phyloP scores from a whole-genome alignment of 1,284 basidiomycete species.

The Microstroma glucosiphilum region DNA sequence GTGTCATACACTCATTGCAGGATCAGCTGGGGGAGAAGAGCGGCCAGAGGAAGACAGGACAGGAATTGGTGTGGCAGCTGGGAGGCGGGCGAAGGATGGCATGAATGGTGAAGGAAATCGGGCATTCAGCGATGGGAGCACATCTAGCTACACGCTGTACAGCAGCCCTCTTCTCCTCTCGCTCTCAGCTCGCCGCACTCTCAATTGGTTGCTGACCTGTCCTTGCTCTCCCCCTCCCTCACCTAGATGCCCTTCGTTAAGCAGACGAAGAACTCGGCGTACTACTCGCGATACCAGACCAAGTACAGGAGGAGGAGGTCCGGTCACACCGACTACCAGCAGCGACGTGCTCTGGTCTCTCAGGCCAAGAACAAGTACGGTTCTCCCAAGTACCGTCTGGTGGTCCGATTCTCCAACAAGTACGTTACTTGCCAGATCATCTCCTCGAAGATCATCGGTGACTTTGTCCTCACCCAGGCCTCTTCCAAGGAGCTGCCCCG shows the following conservation, averaged over 20 bases:
- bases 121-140: too few relatives aligned
- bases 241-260: slow-evolving; percentile 56
- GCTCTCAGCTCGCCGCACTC: too few relatives aligned
- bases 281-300: slow-evolving; percentile 90
- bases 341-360: slow-evolving; percentile 86
- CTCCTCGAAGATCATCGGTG: slow-evolving; percentile 94
- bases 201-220: too few relatives aligned
- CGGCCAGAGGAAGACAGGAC: too few relatives aligned
- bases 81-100: too few relatives aligned
- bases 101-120: too few relatives aligned
- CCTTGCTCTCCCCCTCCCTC: slow-evolving; percentile 2
- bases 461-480: slow-evolving; percentile 71
- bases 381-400: slow-evolving; percentile 94
- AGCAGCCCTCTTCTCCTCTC: too few relatives aligned
- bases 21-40: too few relatives aligned
- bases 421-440: slow-evolving; percentile 63
- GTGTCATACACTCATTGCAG: too few relatives aligned
- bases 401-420: slow-evolving; percentile 71
- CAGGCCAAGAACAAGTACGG: slow-evolving; percentile 99
- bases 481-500: slow-evolving; percentile 80
- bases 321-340: slow-evolving; percentile 99
- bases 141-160: too few relatives aligned
- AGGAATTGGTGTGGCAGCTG: too few relatives aligned
- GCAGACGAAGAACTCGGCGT: slow-evolving; percentile 62
- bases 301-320: slow-evolving; percentile 66